Base-by-base conservation (phyloP, 495 filamentous ascomycete genomes). In the Penicillium pulvis region DNA sequence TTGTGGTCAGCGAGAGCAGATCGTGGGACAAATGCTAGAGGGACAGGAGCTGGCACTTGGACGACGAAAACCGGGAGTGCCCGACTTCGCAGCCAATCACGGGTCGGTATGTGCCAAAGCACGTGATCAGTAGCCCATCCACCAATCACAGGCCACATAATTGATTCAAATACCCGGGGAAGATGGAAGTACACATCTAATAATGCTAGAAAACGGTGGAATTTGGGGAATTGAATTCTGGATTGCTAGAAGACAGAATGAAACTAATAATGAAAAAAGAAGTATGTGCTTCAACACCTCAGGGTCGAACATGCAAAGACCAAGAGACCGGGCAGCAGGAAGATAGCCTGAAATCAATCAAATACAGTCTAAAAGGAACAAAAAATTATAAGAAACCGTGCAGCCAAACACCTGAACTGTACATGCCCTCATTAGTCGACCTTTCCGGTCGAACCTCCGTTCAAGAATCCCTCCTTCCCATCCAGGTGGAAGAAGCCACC, bases 401-500 rank as follows among this genome's bases (percentile, higher is more conserved):
- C 60, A 61, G 53, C 67, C 61, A 68, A 70, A 71, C 62, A 68
- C 59, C 69, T 44, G 69, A 72, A 66, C 70, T 77, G 67, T 75
- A 75, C 73, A 75, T 63, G 58, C 62, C 65, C 60, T 64, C 60
- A 68, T 83, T 77, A 96, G 76, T 95, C 91, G 56, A 87, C 89
- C 80, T 96, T 96, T 62, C 87, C 90, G 55, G 86, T 84, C 28
- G 76, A 71, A 19, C 75, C 79, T 46, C 80, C 79, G 53, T 75
- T 79, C 63, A 82, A 74, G 49, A 93, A 68, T 24, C 90, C 88
- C 60, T 92, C 87, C 69, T 90, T 92, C 24, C 86, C 88, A 67
- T 93, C 90, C 9, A 92, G 75, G 48, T 86, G 79, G 73, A 95
- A 92, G 72, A 90, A 88, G 9, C 90, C 88, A 30, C 81, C 82